These are phyloP conservation scores for Nakazawaea holstii DNA, from an alignment of 805 yeast genomes.

Conservation along the genomic window DNA sequence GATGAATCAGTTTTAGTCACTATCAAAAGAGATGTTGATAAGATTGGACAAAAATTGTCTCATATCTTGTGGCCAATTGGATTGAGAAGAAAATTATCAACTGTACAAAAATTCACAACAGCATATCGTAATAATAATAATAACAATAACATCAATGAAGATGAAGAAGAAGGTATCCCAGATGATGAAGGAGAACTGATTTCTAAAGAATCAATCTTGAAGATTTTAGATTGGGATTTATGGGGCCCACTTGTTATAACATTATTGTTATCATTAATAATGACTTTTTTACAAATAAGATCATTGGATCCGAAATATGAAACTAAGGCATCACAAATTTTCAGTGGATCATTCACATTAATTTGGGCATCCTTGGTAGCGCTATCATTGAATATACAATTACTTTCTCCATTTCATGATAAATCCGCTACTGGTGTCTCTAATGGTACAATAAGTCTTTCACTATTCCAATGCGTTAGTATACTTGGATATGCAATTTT, in stretches of 20 bases:
- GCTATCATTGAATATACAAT: constrained; percentile 47
- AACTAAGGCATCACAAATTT: constrained; percentile 38
- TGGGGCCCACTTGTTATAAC: constrained; percentile 59
- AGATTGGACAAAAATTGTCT: constrained; percentile 27
- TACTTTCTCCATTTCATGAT: constrained; percentile 42
- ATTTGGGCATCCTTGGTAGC: constrained; percentile 46
- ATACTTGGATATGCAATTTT: constrained; percentile 52
- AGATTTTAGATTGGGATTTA: constrained; percentile 52
- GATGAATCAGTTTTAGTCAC: constrained; percentile 53
- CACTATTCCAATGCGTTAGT: constrained; percentile 50
- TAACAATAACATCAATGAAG: not conserved
- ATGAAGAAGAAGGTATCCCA: constrained; percentile 12
- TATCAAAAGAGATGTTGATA: constrained; percentile 28
- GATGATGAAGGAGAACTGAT: constrained; percentile 24
- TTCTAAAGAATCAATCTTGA: constrained; percentile 26
- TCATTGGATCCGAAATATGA: constrained; percentile 22
- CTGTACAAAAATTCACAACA: constrained; percentile 20
- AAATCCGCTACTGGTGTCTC: constrained; percentile 20
- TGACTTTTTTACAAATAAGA: constrained; percentile 37
- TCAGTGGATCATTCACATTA: constrained; percentile 48
- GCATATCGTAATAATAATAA: constrained; percentile 8
- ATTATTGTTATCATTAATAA: constrained; percentile 38
- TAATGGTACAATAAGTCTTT: constrained; percentile 28
- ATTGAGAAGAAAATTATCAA: constrained; percentile 22
- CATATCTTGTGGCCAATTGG: constrained; percentile 32